Conservation (phyloP, 768 basidiomycete species). For the Termitomyces sp. region DNA sequence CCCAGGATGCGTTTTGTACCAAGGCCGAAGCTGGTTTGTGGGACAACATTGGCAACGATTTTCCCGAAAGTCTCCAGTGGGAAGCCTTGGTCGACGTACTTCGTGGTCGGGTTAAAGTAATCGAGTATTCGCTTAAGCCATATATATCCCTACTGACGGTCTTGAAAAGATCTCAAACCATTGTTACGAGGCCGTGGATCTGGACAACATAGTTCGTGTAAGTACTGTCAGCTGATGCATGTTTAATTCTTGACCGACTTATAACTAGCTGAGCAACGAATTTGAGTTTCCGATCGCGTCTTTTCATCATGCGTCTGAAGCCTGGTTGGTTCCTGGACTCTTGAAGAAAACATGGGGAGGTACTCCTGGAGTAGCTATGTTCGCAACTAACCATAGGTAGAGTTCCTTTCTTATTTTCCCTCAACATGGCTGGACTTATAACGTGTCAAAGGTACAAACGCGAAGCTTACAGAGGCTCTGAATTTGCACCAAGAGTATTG, state of each 20-base stretch:
- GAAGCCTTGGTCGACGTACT: constrained; percentile 79
- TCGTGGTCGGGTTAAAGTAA: constrained; percentile 79
- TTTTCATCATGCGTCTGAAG: constrained; percentile 85
- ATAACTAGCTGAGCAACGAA: constrained; percentile 72
- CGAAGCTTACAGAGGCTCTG: constrained; percentile 65
- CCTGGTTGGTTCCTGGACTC: constrained; percentile 81
- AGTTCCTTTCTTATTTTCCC: neutral
- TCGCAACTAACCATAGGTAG: constrained; percentile 70
- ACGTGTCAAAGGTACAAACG: constrained; percentile 33
- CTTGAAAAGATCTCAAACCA: constrained; percentile 49
- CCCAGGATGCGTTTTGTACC: constrained; percentile 69
- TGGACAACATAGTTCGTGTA: constrained; percentile 64
- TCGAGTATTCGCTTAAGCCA: neutral
- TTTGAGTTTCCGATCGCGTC: constrained; percentile 81
- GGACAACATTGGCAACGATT: constrained; percentile 31
- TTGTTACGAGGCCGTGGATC: constrained; percentile 71
- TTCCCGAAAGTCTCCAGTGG: constrained; percentile 72
- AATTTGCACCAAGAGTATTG: constrained; percentile 72
- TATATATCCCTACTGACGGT: neutral
- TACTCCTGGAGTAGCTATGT: constrained; percentile 72
- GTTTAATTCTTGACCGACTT: neutral
- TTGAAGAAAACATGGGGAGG: constrained; percentile 68
- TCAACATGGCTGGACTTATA: neutral
- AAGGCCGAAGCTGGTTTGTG: constrained; percentile 47
- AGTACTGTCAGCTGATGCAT: constrained; percentile 14